Conservation (phyloP, 1,284 basidiomycete species). For the Meira miltonrushii region DNA sequence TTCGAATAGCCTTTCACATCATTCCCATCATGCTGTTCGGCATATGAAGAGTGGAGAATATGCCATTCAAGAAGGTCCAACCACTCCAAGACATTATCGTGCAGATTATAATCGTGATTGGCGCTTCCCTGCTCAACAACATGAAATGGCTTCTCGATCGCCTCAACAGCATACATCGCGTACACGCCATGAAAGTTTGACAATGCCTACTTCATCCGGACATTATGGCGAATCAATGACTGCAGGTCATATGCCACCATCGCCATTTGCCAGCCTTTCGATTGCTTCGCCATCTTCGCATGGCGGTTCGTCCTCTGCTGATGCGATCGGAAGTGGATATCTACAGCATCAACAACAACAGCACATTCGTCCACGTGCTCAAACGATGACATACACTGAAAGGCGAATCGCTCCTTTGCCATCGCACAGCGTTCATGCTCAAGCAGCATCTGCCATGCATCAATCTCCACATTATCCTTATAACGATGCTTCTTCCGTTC, state of each 20-base stretch:
- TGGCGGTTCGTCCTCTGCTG: neutral
- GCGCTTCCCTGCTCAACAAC: neutral
- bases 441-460: slow-evolving; percentile 7
- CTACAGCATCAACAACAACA: no score
- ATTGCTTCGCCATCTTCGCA: neutral
- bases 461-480: slow-evolving; percentile 2
- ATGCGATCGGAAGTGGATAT: neutral
- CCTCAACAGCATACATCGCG: neutral
- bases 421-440: slow-evolving; percentile 26
- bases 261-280: neutral
- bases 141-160: neutral
- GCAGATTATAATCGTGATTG: slow-evolving; percentile 13
- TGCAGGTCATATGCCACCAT: neutral
- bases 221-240: no score
- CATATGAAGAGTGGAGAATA: slow-evolving; percentile 18
- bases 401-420: slow-evolving; percentile 33
- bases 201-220: neutral
- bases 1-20: neutral
- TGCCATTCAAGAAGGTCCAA: slow-evolving; percentile 1
- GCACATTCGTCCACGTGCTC: slow-evolving; percentile 23
- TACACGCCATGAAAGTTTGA: neutral
- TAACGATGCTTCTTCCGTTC: neutral
- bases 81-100: neutral
- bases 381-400: slow-evolving; percentile 27
- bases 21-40: slow-evolving; percentile 16